A percentile compares a stretch with the other conserved stretches of the same genome.
Evolutionary conservation across 2,329 filamentous ascomycete species (phyloP).

Genomic region (Trichophyton mentagrophytes): DNA sequence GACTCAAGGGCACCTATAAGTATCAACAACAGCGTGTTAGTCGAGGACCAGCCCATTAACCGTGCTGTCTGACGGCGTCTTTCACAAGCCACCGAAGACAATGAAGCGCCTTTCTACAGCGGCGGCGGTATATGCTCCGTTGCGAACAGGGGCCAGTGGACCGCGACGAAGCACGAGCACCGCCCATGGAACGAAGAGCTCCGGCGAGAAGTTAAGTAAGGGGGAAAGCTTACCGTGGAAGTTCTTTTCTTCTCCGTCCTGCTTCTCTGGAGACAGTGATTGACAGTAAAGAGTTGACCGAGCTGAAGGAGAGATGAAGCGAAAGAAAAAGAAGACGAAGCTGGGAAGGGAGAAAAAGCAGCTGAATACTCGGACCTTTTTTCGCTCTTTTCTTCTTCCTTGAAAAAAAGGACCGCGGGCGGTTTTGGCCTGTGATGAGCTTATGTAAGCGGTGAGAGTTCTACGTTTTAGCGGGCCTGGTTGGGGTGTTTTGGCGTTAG

Average conservation of each 20-base stretch:
- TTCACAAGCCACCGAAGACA: neutral
- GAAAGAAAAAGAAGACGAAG: neutral
- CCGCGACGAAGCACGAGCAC: neutral
- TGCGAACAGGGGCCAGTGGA: slow-evolving; percentile 2
- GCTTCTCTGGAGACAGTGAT: neutral
- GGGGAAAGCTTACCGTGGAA: neutral
- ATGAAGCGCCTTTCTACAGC: neutral
- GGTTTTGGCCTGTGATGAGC: neutral
- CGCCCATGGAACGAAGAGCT: neutral
- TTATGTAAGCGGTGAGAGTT: neutral
- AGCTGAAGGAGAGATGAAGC: neutral
- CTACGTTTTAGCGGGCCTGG: neutral
- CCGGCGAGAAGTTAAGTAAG: neutral
- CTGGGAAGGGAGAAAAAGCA: neutral
- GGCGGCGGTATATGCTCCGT: neutral
- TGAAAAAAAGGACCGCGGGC: neutral
- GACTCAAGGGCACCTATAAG: neutral
- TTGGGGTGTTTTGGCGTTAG: neutral
- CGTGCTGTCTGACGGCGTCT: neutral
- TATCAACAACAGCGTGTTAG: neutral
- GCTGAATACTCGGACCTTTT: neutral
- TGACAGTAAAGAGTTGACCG: neutral
- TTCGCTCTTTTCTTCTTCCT: neutral
- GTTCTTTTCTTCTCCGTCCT: neutral
- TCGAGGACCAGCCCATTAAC: neutral